A percentile compares a stretch with the other conserved stretches of the same genome.
phyloP scores from a whole-genome alignment of 139 green algal genomes.

The Micromonas commoda region DNA sequence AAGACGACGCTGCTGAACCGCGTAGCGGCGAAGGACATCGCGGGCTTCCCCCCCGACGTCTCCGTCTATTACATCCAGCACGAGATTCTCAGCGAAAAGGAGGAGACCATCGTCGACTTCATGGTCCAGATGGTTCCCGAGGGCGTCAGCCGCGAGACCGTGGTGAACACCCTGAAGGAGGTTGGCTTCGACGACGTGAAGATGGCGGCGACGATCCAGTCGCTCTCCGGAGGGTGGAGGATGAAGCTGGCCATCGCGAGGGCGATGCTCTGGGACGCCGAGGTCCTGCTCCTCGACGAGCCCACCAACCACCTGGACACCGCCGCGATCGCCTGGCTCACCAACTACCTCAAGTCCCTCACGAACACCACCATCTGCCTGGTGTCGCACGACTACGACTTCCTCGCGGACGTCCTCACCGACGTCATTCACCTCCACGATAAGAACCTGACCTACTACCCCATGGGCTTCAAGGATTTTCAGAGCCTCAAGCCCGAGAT shows the following conservation, averaged over 20 bases:
- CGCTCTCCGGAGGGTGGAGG: slow-evolving; percentile 45
- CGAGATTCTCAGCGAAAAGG: slow-evolving; percentile 40
- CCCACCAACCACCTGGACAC: slow-evolving; percentile 43
- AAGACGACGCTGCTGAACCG: slow-evolving; percentile 41
- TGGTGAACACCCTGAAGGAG: slow-evolving; percentile 38
- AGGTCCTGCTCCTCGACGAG: slow-evolving; percentile 40
- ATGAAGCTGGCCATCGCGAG: slow-evolving; percentile 39
- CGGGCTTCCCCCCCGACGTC: slow-evolving; percentile 35
- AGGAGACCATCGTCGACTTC: slow-evolving; percentile 48
- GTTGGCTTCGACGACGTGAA: slow-evolving; percentile 30
- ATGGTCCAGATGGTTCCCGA: slow-evolving; percentile 31
- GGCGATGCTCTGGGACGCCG: slow-evolving; percentile 29
- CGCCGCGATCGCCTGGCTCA: slow-evolving; percentile 31
- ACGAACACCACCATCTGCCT: slow-evolving; percentile 33
- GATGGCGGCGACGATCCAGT: slow-evolving; percentile 25
- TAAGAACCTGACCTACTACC: slow-evolving; percentile 25
- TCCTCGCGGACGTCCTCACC: slow-evolving; percentile 30
- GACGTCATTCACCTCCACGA: slow-evolving; percentile 35
- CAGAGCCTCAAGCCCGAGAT: slow-evolving; percentile 32
- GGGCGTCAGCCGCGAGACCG: slow-evolving; percentile 25
- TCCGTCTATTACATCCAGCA: slow-evolving; percentile 45
- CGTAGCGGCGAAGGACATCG: slow-evolving; percentile 32
- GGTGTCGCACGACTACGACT: slow-evolving; percentile 37
- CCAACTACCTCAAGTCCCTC: slow-evolving; percentile 33
- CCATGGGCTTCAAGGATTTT: slow-evolving; percentile 24